These are phyloP conservation scores for Phytophthora ohioensis DNA, from an alignment of 352 stramenopile genomes.

Conservation along the genomic window DNA sequence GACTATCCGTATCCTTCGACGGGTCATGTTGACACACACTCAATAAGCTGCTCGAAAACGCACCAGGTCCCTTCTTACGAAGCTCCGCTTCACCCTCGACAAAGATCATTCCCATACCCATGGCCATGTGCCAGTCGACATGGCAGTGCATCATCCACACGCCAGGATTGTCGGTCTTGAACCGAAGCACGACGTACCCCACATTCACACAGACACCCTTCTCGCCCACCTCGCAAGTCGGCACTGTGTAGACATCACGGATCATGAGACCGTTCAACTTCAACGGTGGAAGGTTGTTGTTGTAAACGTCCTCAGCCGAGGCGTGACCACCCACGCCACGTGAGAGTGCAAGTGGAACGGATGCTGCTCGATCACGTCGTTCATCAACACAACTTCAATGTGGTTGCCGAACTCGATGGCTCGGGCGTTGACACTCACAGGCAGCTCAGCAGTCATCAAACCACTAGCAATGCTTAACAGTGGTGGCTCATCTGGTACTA, in stretches of 20 bases:
- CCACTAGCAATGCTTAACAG: conserved; percentile 37
- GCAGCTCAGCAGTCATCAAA: conserved; percentile 23
- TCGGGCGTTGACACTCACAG: conserved; percentile 17
- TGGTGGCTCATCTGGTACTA: conserved; percentile 24
- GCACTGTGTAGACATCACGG: conserved; percentile 43
- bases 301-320: conserved; percentile 13
- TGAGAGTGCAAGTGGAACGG: conserved; percentile 46
- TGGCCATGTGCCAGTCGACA: conserved; percentile 41
- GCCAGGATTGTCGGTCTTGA: conserved; percentile 40
- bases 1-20: neutral
- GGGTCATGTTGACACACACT: conserved; percentile 26
- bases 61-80: conserved; percentile 6
- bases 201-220: conserved; percentile 19
- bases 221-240: conserved; percentile 24
- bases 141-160: conserved; percentile 52
- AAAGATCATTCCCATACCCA: conserved; percentile 44
- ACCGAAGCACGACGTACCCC: conserved; percentile 35
- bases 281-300: conserved; percentile 19
- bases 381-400: conserved; percentile 39
- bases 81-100: conserved; percentile 35
- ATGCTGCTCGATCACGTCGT: conserved; percentile 39
- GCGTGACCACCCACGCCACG: conserved; percentile 28
- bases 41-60: conserved; percentile 34
- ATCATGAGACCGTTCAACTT: conserved; percentile 36
- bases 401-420: conserved; percentile 22